phyloP scores from a whole-genome alignment of 2,329 filamentous ascomycete genomes.

The Xylaria sp. region DNA sequence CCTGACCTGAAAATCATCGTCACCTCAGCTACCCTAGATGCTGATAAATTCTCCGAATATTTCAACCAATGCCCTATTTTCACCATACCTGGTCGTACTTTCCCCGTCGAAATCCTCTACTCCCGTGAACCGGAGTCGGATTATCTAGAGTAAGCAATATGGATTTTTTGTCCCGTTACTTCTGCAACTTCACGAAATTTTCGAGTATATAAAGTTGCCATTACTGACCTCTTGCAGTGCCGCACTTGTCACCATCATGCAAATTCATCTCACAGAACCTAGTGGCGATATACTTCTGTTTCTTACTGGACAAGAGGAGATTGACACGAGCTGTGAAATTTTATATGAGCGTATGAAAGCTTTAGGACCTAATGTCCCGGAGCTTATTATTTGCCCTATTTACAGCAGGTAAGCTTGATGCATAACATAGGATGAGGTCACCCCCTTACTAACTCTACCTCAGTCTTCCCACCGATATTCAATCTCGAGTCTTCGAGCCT shows the following conservation, averaged over 20 bases:
- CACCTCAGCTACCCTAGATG: conserved; percentile 94
- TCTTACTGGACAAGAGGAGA: conserved; percentile 96
- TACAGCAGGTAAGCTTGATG: conserved; percentile 67
- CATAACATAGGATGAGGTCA: not conserved
- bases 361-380: conserved; percentile 87
- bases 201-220: not conserved
- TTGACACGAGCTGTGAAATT: conserved; percentile 93
- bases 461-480: conserved; percentile 90
- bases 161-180: not conserved
- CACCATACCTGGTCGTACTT: conserved; percentile 93
- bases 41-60: conserved; percentile 96
- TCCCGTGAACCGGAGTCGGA: conserved; percentile 94
- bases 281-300: conserved; percentile 96
- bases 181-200: not conserved
- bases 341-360: conserved; percentile 96
- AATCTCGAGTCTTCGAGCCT: conserved; percentile 93
- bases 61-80: conserved; percentile 98
- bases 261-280: conserved; percentile 94
- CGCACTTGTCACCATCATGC: conserved; percentile 96
- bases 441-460: conserved; percentile 10
- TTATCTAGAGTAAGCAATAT: conserved; percentile 73
- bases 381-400: conserved; percentile 93
- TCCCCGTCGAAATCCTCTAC: conserved; percentile 95
- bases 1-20: conserved; percentile 94
- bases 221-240: conserved; percentile 54